Evolutionary conservation across 371 early-diverging fungal species (phyloP).

Genomic region (Mucor velutinosus): DNA sequence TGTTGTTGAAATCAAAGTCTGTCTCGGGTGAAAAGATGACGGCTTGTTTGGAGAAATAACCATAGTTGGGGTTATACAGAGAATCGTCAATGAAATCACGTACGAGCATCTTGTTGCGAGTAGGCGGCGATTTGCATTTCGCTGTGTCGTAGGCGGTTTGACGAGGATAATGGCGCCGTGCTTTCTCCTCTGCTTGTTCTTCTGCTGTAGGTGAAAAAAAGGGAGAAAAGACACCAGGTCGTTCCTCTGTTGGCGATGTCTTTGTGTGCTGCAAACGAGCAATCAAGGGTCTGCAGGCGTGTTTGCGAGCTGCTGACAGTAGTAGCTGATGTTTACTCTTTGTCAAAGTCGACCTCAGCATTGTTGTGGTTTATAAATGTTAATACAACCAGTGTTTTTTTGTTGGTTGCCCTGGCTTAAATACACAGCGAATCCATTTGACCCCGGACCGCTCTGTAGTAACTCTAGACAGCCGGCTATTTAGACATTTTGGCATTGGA

Average conservation of each 20-base stretch:
- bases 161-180: conserved; percentile 39
- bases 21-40: conserved; percentile 81
- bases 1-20: conserved; percentile 67
- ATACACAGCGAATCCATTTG: background rate
- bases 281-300: background rate
- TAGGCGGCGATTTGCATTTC: conserved; percentile 48
- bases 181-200: conserved; percentile 31
- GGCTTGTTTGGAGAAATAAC: conserved; percentile 96
- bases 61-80: conserved; percentile 95
- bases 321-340: background rate
- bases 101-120: conserved; percentile 69
- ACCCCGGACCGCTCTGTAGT: background rate
- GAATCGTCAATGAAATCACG: conserved; percentile 95
- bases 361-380: background rate
- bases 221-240: conserved; percentile 27
- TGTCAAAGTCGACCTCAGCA: conserved; percentile 1
- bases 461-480: too few relatives aligned
- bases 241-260: background rate
- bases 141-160: conserved; percentile 45
- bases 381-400: background rate
- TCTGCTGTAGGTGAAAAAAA: conserved; percentile 38
- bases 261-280: conserved; percentile 20
- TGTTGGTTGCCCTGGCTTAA: background rate
- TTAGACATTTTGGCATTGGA: too few relatives aligned
- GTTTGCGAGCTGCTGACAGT: background rate